Conservation (phyloP, 1,139 yeast genomes). For the Magnusiomyces ingens region DNA sequence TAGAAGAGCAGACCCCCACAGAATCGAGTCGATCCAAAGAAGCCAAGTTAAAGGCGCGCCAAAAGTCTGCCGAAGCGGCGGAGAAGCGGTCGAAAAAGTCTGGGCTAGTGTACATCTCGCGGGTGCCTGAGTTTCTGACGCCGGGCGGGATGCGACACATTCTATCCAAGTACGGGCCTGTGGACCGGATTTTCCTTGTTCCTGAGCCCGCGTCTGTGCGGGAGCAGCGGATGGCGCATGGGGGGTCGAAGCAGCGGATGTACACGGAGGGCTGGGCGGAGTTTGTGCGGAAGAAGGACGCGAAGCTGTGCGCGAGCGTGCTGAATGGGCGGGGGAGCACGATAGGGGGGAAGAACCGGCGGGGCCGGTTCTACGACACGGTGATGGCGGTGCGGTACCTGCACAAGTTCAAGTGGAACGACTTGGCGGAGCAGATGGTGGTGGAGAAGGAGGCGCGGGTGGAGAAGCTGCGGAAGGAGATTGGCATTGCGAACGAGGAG, state of each 20-base stretch:
- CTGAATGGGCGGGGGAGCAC: slow-evolving; percentile 65
- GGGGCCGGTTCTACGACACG: slow-evolving; percentile 91
- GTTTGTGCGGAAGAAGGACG: slow-evolving; percentile 73
- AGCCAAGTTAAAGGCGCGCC: slow-evolving; percentile 24
- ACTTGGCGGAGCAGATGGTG: slow-evolving; percentile 88
- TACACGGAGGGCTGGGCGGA: slow-evolving; percentile 98
- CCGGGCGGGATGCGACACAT: slow-evolving; percentile 85
- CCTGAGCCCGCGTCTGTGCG: slow-evolving; percentile 72
- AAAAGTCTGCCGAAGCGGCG: slow-evolving; percentile 29
- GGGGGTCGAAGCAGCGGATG: slow-evolving; percentile 88
- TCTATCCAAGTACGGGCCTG: slow-evolving; percentile 71
- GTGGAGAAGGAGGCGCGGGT: slow-evolving; percentile 85
- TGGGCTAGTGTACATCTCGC: slow-evolving; percentile 86
- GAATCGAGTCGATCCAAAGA: slow-evolving; percentile 5
- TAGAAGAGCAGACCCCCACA: slow-evolving; percentile 5
- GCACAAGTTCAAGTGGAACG: slow-evolving; percentile 91
- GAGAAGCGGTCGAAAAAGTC: slow-evolving; percentile 50
- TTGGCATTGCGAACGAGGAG: slow-evolving; percentile 80
- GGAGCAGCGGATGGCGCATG: slow-evolving; percentile 66
- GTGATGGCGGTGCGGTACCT: slow-evolving; percentile 83
- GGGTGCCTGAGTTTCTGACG: slow-evolving; percentile 95
- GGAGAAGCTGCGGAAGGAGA: slow-evolving; percentile 77
- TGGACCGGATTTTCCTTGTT: slow-evolving; percentile 77
- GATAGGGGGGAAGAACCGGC: slow-evolving; percentile 79
- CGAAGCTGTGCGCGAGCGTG: slow-evolving; percentile 80